Evolutionary conservation across 768 basidiomycete genomes (phyloP), one percentile per base, ranked within the genome.

Genomic region (Kwoniella botswanensis): DNA sequence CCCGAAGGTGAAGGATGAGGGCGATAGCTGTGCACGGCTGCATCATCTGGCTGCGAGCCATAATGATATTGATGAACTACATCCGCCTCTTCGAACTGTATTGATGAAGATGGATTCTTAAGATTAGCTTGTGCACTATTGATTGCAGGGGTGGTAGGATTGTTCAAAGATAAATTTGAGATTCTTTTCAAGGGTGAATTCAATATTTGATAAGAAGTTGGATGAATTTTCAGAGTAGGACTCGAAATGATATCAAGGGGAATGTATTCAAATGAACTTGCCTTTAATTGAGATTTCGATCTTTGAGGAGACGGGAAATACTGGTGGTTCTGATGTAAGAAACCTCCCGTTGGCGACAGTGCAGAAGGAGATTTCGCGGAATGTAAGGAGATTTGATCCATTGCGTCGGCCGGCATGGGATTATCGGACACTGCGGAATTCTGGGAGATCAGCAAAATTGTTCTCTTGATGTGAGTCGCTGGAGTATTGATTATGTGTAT

Each of bases 401-500:
- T 59, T 1, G 82, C 79, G 69, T 84, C 82, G 29, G 78, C 65
- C 50, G 92, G 91, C 79, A 97, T 88, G 2, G 95, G 95, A 12
- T 90, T 56, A 88, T 98, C 95, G 79, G 93, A 94, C 6, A 98
- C 82, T 83, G 61, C 21, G 55, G 29, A 3, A 26, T 18, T n/a
- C 43, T 35, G 17, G 44, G 12, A 41, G 26, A 53, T 35, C 58
- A 56, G 46, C 11, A 21, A 26, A 60, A 60, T 42, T 26, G 29
- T 17, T 22, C 18, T 26, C 10, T 60, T 60, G 29, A 35, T 54
- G 9, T 29, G 26, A 42, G 2, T 22, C 11, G 22, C 42, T 41
- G 44, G 42, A 53, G 35, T 29, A 18, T 10, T 65, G 24, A n/a
- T 35, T 35, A 7, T 35, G 35, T 35, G 35, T 35, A 35, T 35